These are phyloP conservation scores for Ustulina deusta DNA, from an alignment of 2,329 filamentous ascomycete genomes.

Conservation along the genomic window DNA sequence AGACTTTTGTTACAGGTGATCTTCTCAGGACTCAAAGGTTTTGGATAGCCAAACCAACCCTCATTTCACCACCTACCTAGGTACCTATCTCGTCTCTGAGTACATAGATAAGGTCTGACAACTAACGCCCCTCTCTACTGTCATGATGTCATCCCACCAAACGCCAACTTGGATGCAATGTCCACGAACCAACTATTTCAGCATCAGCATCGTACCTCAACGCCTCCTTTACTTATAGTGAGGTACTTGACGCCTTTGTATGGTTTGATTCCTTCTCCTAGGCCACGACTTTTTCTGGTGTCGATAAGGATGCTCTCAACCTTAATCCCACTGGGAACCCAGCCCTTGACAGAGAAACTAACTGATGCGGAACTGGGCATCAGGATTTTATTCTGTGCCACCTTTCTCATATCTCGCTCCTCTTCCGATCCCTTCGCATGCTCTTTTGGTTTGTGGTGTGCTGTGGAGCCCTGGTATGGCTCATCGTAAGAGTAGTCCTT, in stretches of 20 bases:
- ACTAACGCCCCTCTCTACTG: conserved; percentile 6
- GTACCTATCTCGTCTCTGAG: background rate
- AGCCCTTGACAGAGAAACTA: conserved; percentile 77
- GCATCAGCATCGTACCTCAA: conserved; percentile 71
- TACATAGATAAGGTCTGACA: background rate
- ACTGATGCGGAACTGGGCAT: conserved; percentile 84
- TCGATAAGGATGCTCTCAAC: conserved; percentile 77
- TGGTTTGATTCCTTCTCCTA: conserved; percentile 89
- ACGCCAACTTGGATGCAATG: conserved; percentile 27
- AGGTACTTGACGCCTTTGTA: conserved; percentile 99
- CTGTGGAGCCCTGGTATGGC: conserved; percentile 64
- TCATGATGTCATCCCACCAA: conserved; percentile 19
- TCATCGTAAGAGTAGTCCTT: conserved; percentile 67
- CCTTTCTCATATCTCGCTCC: conserved; percentile 66
- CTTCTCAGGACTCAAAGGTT: background rate
- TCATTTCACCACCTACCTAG: background rate
- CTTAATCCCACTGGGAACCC: conserved; percentile 75
- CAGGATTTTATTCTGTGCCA: conserved; percentile 77
- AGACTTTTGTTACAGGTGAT: background rate
- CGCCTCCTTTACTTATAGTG: conserved; percentile 75
- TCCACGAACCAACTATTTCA: conserved; percentile 25
- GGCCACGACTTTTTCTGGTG: conserved; percentile 82
- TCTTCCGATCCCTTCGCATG: conserved; percentile 51
- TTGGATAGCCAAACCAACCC: background rate
- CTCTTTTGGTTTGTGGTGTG: conserved; percentile 52